phyloP scores from a whole-genome alignment of 75 land plant genomes.

The Ceratopteris richardii region DNA sequence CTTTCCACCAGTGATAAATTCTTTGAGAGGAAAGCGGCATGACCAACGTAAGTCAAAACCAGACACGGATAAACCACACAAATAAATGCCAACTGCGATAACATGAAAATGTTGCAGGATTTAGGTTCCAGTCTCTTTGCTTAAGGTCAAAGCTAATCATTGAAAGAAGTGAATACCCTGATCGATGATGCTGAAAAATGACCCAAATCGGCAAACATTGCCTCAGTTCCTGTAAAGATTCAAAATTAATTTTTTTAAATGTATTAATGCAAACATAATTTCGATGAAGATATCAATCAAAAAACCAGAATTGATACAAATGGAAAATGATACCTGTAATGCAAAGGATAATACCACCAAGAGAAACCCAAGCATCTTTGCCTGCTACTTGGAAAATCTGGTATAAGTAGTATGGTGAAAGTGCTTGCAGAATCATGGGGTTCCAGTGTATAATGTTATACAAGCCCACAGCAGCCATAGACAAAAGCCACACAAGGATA shows the following conservation, averaged over 20 bases:
- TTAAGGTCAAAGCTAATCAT: neutral
- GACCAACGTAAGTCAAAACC: slow-evolving; percentile 62
- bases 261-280: neutral
- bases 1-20: slow-evolving; percentile 21
- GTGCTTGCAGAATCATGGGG: slow-evolving; percentile 40
- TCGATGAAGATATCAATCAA: slow-evolving; percentile 3
- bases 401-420: slow-evolving; percentile 62
- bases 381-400: slow-evolving; percentile 44
- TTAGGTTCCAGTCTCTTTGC: neutral
- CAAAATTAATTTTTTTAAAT: slow-evolving; percentile 4
- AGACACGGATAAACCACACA: slow-evolving; percentile 60
- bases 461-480: slow-evolving; percentile 47
- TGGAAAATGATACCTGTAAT: slow-evolving; percentile 79
- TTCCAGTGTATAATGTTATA: slow-evolving; percentile 73
- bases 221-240: slow-evolving; percentile 61
- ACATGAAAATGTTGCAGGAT: neutral
- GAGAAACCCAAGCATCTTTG: slow-evolving; percentile 60
- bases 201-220: slow-evolving; percentile 83
- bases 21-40: slow-evolving; percentile 65
- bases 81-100: slow-evolving; percentile 64
- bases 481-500: slow-evolving; percentile 54
- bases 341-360: slow-evolving; percentile 69
- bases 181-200: slow-evolving; percentile 62
- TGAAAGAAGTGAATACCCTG: slow-evolving; percentile 23
- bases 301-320: slow-evolving; percentile 24